Evolutionary conservation across 148 eudicot species (phyloP), one percentile per base, ranked within the genome.

Genomic region (Polygonum maritimum): DNA sequence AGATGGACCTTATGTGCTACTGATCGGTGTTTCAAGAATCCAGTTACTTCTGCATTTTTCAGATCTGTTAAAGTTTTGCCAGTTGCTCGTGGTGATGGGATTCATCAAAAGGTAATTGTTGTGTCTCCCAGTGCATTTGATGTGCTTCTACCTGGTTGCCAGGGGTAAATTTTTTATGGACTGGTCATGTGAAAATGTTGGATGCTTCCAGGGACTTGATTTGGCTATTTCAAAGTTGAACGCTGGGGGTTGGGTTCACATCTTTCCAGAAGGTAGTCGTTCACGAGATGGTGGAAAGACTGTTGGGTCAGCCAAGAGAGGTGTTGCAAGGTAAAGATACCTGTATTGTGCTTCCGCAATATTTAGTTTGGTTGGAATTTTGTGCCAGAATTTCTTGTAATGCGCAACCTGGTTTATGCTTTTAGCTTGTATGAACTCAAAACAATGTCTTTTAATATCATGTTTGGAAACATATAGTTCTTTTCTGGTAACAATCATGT

Each of bases 1-100:
- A 89, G 97, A 78, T 94, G 98, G 98, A 92, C 97, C 36, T 91
- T 94, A 40, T 92, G 98, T 83, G 98, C 98, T 49, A 82, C 87
- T 67, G 98, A 92, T 82, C 88, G 92, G 58, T 94, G 98, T 79
- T 94, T 94, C 80, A 82, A 85, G 48, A 94, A 90, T 86, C 88
- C 93, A 69, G 87, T 84, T 36, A 90, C 97, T 71, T 94, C 98
- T 67, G 98, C 97, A 16, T 94, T 94, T 80, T 94, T 94, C 74
- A 84, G 88, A 78, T 85, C 79, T 76, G 91, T 91, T 40, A 94
- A 94, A 88, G 98, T 94, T 76, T 81, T 92, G 51, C 97, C 97
- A 63, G 93, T 92, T 80, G 83, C 97, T 70, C 93, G 98, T 54
- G 98, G 98, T 70, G 95, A 90, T 39, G 98, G 98, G 60, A 85